phyloP scores from a whole-genome alignment of 441 rosid species.

The Viola pubescens region DNA sequence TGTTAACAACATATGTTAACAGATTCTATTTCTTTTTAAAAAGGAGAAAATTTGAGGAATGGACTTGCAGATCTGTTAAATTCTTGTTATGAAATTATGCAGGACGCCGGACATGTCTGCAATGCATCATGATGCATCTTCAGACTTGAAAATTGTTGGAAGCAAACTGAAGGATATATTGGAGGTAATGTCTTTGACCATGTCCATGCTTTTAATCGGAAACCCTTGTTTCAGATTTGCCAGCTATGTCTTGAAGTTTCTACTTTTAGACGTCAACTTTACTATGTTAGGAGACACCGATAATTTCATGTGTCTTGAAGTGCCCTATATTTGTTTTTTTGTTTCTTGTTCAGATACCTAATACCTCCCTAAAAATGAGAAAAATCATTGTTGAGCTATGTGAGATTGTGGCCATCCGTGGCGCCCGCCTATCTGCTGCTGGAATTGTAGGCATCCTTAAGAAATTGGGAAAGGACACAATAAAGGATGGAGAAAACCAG shows the following conservation, averaged over 20 bases:
- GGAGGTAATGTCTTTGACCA: conserved; percentile 33
- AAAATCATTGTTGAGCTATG: conserved; percentile 56
- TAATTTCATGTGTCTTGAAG: conserved; percentile 19
- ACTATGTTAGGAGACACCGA: background rate
- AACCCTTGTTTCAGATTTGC: background rate
- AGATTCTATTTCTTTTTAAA: no score
- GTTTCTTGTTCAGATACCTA: conserved; percentile 34
- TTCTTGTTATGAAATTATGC: conserved; percentile 11
- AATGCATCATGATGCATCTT: conserved; percentile 60
- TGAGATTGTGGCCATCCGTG: conserved; percentile 60
- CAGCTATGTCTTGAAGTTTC: background rate
- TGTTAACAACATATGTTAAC: no score
- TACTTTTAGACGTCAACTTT: background rate
- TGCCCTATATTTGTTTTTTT: conserved; percentile 1
- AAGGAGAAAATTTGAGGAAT: background rate
- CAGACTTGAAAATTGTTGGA: conserved; percentile 53
- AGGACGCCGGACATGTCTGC: conserved; percentile 74
- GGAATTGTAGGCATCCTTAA: conserved; percentile 77
- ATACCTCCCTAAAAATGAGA: conserved; percentile 57
- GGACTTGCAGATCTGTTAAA: background rate
- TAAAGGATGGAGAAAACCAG: conserved; percentile 55
- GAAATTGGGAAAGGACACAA: conserved; percentile 67
- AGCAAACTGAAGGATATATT: conserved; percentile 42
- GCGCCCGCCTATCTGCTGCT: conserved; percentile 87
- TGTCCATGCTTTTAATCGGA: background rate